Percentiles rank a stretch among this genome's conserved stretches.
Conservation (phyloP, 768 basidiomycete genomes). For the Phanerochaete carnosa region DNA sequence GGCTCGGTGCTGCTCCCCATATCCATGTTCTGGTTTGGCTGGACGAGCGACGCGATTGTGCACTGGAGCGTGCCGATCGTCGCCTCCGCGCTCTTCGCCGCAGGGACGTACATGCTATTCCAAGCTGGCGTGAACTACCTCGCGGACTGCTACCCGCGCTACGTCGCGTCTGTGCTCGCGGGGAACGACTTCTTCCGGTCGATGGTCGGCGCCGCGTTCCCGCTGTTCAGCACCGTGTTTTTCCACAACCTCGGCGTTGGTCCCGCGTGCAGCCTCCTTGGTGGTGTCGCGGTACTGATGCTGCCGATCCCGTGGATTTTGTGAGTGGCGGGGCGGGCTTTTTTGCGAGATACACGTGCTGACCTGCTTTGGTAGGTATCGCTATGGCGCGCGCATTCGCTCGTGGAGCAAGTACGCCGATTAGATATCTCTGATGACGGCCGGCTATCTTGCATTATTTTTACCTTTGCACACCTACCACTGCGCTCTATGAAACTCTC, state of each 20-base stretch:
- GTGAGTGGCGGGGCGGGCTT: background rate
- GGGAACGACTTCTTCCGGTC: constrained; percentile 33
- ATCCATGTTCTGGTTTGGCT: constrained; percentile 33
- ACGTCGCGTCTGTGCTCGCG: constrained; percentile 31
- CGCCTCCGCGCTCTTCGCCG: constrained; percentile 29
- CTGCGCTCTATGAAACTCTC: too few species aligned
- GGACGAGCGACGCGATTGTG: constrained; percentile 24
- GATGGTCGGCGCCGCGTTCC: constrained; percentile 18
- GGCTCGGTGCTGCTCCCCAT: constrained; percentile 30
- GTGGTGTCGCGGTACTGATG: constrained; percentile 6
- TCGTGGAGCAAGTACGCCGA: constrained; percentile 9
- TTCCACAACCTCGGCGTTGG: constrained; percentile 15
- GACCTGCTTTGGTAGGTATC: background rate
- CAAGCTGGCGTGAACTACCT: constrained; percentile 25
- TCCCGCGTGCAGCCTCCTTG: constrained; percentile 13
- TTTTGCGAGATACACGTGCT: background rate
- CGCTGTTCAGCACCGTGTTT: constrained; percentile 13
- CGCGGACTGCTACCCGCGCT: constrained; percentile 27
- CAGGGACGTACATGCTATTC: constrained; percentile 32
- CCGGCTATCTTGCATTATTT: background rate
- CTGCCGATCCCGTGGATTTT: constrained; percentile 7
- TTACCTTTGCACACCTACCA: too few species aligned
- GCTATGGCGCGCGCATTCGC: constrained; percentile 10
- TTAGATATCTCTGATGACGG: background rate
- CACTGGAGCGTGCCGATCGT: constrained; percentile 35